Evolutionary conservation across 1,139 yeast genomes (phyloP), one percentile per base, ranked within the genome.

Genomic region (Debaryomyces coudertii): DNA sequence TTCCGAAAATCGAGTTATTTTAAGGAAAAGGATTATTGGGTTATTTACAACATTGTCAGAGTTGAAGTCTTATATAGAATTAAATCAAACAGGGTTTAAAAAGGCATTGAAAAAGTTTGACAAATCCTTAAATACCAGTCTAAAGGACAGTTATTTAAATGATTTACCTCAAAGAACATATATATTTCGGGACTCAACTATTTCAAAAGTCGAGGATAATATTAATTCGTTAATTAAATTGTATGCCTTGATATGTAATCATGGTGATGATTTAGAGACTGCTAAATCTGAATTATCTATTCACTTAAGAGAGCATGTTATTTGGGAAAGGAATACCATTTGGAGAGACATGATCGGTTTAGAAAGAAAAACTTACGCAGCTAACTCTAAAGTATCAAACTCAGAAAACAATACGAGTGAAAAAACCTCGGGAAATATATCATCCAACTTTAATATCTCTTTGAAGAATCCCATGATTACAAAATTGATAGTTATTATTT

Each of bases 291-390:
- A 80, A 54, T 69, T 85, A 52, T 80, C 83, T 43, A 76, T 85
- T 4, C 83, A 79, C 55, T 68, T 85, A 49, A 77, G 87, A 58
- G 90, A 85, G 52, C 88, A 83, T 57, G 85, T 85, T 43, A 88
- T 85, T 7, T 85, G 89, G 86, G 89, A 84, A 61, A 73, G 89
- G 65, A 81, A 83, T 51, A 83, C 87, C 0, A 83, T 83, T 5
- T 84, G 89, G 89, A 79, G 84, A 57, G 88, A 83, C 58, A 85
- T 92, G 89, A 85, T 90, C 62, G 93, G 93, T 9, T 69, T 90
- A 59, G 97, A 92, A 64, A 80, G 95, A 60, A 83, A 76, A 49
- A 60, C 68, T 20, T 70, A 72, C 47, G 79, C 79, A 6, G 79
- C 79, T 5, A 68, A 63, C 44, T 55, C 66, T 2, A 55, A 53